Conservation (phyloP, 106 monocot genomes). For the Acanthochlamys bracteata region DNA sequence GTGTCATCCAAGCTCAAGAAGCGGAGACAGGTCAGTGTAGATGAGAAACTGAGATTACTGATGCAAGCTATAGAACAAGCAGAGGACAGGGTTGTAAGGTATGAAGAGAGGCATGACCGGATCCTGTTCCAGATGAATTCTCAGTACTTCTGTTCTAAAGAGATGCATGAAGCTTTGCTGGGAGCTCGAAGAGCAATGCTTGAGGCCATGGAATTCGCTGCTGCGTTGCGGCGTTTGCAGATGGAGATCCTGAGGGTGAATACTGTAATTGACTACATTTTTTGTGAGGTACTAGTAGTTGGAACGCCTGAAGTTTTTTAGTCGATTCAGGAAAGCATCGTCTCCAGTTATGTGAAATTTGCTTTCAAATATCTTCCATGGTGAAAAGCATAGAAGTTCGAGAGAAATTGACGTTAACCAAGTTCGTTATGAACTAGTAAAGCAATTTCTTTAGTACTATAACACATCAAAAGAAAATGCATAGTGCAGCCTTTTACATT, state of each 20-base stretch:
- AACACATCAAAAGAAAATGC: too few relatives aligned
- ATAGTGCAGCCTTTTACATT: too few relatives aligned
- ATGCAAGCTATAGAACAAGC: neutral
- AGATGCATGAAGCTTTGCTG: slow-evolving; percentile 17
- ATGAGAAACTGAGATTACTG: slow-evolving; percentile 9
- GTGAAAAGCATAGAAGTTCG: too few relatives aligned
- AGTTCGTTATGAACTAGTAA: too few relatives aligned
- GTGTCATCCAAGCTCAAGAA: neutral
- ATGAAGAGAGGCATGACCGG: slow-evolving; percentile 27
- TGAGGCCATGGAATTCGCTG: slow-evolving; percentile 12
- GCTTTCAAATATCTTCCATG: too few relatives aligned
- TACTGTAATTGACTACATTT: neutral
- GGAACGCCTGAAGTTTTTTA: too few relatives aligned
- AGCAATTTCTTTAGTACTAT: too few relatives aligned
- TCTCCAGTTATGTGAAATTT: too few relatives aligned
- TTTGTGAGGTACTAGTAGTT: too few relatives aligned
- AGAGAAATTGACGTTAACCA: too few relatives aligned
- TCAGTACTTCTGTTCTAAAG: slow-evolving; percentile 6
- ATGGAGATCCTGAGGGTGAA: slow-evolving; percentile 12
- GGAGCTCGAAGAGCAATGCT: slow-evolving; percentile 17
- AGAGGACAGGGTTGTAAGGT: slow-evolving; percentile 11
- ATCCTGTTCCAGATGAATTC: slow-evolving; percentile 22
- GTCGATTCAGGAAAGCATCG: too few relatives aligned
- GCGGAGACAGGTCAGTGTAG: slow-evolving; percentile 5
- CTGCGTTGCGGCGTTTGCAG: slow-evolving; percentile 8